phyloP scores from a whole-genome alignment of 139 green algal species.

The Chlamydomonas sp. region DNA sequence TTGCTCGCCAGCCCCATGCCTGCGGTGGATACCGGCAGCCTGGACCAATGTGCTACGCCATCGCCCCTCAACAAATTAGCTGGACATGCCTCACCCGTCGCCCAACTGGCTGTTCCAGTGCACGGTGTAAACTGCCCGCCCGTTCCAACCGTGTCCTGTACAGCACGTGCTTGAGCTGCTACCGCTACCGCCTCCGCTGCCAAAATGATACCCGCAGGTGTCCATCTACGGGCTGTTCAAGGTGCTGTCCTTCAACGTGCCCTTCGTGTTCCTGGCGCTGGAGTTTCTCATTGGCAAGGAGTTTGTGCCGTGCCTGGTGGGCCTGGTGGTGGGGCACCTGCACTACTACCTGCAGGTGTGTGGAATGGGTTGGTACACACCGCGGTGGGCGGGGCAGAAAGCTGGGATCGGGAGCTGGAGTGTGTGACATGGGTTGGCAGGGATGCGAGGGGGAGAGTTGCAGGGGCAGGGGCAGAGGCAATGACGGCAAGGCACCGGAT shows the following conservation, averaged over 20 bases:
- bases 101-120: too few species aligned
- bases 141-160: background rate
- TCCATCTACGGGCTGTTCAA: conserved; percentile 72
- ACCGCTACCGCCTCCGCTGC: conserved; percentile 10
- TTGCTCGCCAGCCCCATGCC: too few species aligned
- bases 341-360: conserved; percentile 59
- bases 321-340: conserved; percentile 70
- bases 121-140: background rate
- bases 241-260: conserved; percentile 76
- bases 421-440: too few species aligned
- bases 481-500: too few species aligned
- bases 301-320: conserved; percentile 46
- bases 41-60: too few species aligned
- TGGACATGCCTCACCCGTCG: too few species aligned
- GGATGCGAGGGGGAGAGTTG: too few species aligned
- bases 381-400: too few species aligned
- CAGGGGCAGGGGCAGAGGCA: too few species aligned
- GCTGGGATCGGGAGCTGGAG: too few species aligned
- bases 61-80: too few species aligned
- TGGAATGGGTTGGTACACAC: conserved; percentile 37
- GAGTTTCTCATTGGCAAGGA: conserved; percentile 50
- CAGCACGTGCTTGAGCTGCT: background rate
- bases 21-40: too few species aligned
- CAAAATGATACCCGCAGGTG: conserved; percentile 28
- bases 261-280: conserved; percentile 71